phyloP scores from a whole-genome alignment of 371 early-diverging fungal genomes.

The Mucor lusitanicus region DNA sequence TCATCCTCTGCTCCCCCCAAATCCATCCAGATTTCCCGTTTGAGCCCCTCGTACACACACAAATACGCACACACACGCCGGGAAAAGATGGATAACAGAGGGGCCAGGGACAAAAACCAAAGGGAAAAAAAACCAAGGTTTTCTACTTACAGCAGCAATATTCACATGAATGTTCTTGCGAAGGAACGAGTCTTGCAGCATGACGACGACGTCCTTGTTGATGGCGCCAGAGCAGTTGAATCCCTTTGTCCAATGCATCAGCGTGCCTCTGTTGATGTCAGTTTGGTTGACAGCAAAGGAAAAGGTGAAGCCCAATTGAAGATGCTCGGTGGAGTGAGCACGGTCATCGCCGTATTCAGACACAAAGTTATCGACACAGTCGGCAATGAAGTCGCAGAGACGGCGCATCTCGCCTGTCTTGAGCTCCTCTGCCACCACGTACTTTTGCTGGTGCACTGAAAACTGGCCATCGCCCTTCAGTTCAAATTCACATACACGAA shows the following conservation, averaged over 20 bases:
- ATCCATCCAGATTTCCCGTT: background rate
- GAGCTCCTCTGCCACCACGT: conserved; percentile 26
- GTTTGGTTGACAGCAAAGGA: conserved; percentile 91
- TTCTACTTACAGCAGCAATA: conserved; percentile 66
- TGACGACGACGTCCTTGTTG: conserved; percentile 75
- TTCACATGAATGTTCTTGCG: conserved; percentile 71
- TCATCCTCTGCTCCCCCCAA: background rate
- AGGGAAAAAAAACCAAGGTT: background rate
- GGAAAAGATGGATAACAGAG: background rate
- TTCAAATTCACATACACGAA: conserved; percentile 74
- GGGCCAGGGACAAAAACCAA: background rate
- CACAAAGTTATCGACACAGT: conserved; percentile 78
- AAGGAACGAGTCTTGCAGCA: conserved; percentile 83
- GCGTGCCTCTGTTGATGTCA: conserved; percentile 70
- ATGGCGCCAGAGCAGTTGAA: conserved; percentile 75
- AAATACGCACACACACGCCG: background rate
- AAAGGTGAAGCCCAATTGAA: conserved; percentile 88
- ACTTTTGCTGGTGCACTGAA: conserved; percentile 33
- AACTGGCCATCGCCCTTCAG: conserved; percentile 49
- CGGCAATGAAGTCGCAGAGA: conserved; percentile 90
- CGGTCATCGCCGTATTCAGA: conserved; percentile 42
- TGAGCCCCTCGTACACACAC: background rate
- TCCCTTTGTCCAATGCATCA: conserved; percentile 91
- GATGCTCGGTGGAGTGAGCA: conserved; percentile 1
- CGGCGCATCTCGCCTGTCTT: conserved; percentile 49